Conservation (phyloP, 2,329 filamentous ascomycete species). For the Neopestalotiopsis clavispora region DNA sequence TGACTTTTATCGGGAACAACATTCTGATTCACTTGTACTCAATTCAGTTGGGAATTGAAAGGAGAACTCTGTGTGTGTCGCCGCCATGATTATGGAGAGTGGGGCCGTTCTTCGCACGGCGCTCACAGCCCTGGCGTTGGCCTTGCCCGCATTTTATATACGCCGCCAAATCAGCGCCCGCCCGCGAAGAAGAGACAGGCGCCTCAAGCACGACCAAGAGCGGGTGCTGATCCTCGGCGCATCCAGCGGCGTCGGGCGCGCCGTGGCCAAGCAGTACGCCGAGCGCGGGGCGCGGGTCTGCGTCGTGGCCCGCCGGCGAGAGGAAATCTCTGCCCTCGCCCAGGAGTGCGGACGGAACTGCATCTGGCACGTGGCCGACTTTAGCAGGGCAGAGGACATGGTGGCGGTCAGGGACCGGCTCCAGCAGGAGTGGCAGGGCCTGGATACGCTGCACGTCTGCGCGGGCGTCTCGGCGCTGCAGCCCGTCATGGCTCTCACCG, state of each 20-base stretch:
- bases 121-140: constrained; percentile 1
- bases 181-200: neutral
- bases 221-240: constrained; percentile 39
- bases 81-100: neutral
- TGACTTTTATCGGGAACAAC: no score
- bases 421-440: constrained; percentile 31
- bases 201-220: constrained; percentile 24
- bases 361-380: constrained; percentile 33
- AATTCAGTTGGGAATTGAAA: no score
- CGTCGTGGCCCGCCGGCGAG: constrained; percentile 34
- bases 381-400: constrained; percentile 33
- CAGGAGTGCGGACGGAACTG: constrained; percentile 33
- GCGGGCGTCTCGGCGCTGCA: constrained; percentile 40
- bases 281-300: constrained; percentile 34
- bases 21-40: no score
- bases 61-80: neutral
- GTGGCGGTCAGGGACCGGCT: constrained; percentile 30
- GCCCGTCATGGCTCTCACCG: constrained; percentile 36
- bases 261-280: constrained; percentile 33
- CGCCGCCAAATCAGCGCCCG: neutral
- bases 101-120: neutral
- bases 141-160: neutral
- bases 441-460: constrained; percentile 37
- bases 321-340: constrained; percentile 30
- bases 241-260: constrained; percentile 38